Evolutionary conservation across 139 green algal species (phyloP).

Genomic region (Yamagishiella unicocca): DNA sequence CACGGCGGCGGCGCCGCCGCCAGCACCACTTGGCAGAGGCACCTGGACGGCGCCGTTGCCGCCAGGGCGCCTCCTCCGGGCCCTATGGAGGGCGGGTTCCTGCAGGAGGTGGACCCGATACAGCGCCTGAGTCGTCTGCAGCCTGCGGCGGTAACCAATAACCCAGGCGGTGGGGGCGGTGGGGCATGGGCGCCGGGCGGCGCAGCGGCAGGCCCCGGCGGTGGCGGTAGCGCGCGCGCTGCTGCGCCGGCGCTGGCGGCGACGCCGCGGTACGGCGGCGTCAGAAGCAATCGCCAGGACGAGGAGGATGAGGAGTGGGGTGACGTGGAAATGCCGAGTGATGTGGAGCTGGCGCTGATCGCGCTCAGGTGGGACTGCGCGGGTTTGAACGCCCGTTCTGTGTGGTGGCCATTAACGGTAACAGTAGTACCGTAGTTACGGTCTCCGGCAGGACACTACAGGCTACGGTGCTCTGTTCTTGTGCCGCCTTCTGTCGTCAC

Average conservation of each 20-base stretch:
- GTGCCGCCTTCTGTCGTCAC: too few species aligned
- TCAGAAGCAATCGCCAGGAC: neutral
- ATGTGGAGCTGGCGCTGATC: conserved; percentile 35
- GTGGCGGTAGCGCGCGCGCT: neutral
- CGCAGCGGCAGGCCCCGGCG: neutral
- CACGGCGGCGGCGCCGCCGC: neutral
- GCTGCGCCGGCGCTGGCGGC: neutral
- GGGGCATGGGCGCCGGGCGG: neutral
- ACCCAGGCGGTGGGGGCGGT: neutral
- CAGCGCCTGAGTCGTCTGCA: neutral
- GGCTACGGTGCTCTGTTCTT: too few species aligned
- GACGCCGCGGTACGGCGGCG: neutral
- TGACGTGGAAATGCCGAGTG: neutral
- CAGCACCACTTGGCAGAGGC: too few species aligned
- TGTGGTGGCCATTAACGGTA: too few species aligned
- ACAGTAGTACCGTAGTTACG: too few species aligned
- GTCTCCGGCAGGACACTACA: too few species aligned
- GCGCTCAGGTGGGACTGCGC: conserved; percentile 2
- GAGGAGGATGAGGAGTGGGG: neutral
- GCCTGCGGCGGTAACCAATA: too few species aligned
- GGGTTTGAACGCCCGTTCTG: too few species aligned
- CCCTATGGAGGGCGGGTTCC: conserved; percentile 7
- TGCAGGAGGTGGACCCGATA: neutral
- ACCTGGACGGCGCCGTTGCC: too few species aligned
- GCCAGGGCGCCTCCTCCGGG: neutral